Evolutionary conservation across 1,284 basidiomycete genomes (phyloP), one percentile per base, ranked within the genome.

Genomic region (Xerocomus nothofagi): DNA sequence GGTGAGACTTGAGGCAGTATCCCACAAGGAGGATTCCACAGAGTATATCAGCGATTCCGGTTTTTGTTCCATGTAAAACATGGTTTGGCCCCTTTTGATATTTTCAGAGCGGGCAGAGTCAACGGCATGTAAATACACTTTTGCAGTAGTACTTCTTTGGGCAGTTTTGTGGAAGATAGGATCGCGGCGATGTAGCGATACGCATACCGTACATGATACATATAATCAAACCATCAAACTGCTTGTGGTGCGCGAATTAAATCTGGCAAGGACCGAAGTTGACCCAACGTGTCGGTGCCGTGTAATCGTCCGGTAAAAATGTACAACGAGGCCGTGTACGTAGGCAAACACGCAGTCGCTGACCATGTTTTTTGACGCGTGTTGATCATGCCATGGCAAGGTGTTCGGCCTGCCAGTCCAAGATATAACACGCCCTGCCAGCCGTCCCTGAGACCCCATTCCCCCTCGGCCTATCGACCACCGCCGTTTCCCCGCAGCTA

Each of bases 31-130:
- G 37, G 79, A 80, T 53, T 76, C 76, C 49, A 69, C 70, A 44
- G 79, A 80, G 53, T 73, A 74, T 54, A 68, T 80, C 65, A 81
- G 74, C 53, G 80, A 81, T 63, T 81, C 80, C 39, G 79, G 80
- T 29, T 81, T 81, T 62, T 79, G 75, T 54, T 81, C 80, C 21
- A 73, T 73, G 55, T 80, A 66, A 73, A n/a, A 7, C 23, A 11
- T n/a, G 39, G 11, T 17, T 42, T 17, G 0, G 17, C 3, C 26
- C 23, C 10, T 31, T 51, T 41, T 51, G 3, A 29, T 49, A 41
- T 36, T 26, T 2, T 26, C 17, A 20, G 23, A 21, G 23, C 20
- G 26, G 15, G 38, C 31, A 44, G 48, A 52, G 48, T 42, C 42
- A 14, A 29, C 20, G 27, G 46, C 43, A 24, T 23, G 20, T 44